Evolutionary conservation across 2,329 filamentous ascomycete genomes (phyloP).

Genomic region (Nemania sp.): DNA sequence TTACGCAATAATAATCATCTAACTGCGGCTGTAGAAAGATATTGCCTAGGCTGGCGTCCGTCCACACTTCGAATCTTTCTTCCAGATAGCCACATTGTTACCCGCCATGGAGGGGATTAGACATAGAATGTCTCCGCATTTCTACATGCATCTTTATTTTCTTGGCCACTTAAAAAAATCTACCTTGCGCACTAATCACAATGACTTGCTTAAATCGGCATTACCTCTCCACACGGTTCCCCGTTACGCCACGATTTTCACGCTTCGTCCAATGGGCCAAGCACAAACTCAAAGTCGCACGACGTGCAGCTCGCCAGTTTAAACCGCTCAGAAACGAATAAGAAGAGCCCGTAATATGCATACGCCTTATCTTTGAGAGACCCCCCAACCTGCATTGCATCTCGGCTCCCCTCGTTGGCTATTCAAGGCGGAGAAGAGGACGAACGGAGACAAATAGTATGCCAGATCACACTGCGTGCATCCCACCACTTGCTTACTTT

Average conservation of each 20-base stretch:
- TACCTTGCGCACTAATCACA: not conserved
- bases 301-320: constrained; percentile 13
- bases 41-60: too few relatives aligned
- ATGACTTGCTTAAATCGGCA: constrained; percentile 24
- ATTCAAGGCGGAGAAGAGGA: constrained; percentile 13
- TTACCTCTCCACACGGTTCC: constrained; percentile 1
- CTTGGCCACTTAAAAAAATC: constrained; percentile 45
- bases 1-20: too few relatives aligned
- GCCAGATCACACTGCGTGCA: constrained; percentile 22
- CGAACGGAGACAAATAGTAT: constrained; percentile 22
- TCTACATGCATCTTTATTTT: too few relatives aligned
- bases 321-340: constrained; percentile 18
- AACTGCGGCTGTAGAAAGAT: too few relatives aligned
- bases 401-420: constrained; percentile 22
- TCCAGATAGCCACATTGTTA: too few relatives aligned
- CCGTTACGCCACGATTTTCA: constrained; percentile 17
- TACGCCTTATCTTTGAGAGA: constrained; percentile 22
- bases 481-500: constrained; percentile 21
- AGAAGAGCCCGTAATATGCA: constrained; percentile 14
- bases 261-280: constrained; percentile 13
- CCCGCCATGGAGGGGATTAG: too few relatives aligned
- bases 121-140: too few relatives aligned
- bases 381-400: constrained; percentile 25
- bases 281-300: not conserved
- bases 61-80: too few relatives aligned